phyloP scores from a whole-genome alignment of 257 asterid genomes.

The Penstemon davidsonii region DNA sequence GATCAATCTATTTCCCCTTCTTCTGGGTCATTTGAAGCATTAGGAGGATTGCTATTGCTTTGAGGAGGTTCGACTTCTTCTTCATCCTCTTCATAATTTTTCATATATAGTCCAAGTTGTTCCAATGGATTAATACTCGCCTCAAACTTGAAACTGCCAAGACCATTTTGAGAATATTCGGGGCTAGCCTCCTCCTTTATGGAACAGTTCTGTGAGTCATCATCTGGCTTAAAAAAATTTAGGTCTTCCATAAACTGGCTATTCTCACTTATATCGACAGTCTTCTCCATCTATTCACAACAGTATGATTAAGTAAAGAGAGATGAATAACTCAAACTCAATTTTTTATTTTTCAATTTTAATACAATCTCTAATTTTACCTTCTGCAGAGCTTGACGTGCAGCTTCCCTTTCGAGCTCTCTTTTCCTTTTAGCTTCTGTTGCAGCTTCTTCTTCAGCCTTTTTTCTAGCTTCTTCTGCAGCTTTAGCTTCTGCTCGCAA shows the following conservation, averaged over 20 bases:
- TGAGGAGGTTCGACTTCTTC: conserved; percentile 52
- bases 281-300: conserved; percentile 69
- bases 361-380: conserved; percentile 35
- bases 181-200: conserved; percentile 58
- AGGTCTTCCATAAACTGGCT: conserved; percentile 68
- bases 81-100: conserved; percentile 67
- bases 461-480: conserved; percentile 69
- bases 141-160: conserved; percentile 65
- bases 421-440: conserved; percentile 61
- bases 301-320: neutral
- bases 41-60: conserved; percentile 22
- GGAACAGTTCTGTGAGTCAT: conserved; percentile 43
- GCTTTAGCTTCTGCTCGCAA: conserved; percentile 82
- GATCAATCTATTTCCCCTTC: conserved; percentile 53
- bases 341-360: neutral
- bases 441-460: conserved; percentile 69
- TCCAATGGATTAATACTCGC: conserved; percentile 64
- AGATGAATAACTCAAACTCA: neutral
- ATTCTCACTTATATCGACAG: conserved; percentile 70
- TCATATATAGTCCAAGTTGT: conserved; percentile 75
- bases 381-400: conserved; percentile 78
- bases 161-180: conserved; percentile 43
- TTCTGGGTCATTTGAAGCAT: conserved; percentile 42
- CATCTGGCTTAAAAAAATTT: conserved; percentile 63
- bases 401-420: conserved; percentile 87